These are phyloP conservation scores for Theileria parva DNA, from an alignment of 169 alveolate species.

Conservation along the genomic window DNA sequence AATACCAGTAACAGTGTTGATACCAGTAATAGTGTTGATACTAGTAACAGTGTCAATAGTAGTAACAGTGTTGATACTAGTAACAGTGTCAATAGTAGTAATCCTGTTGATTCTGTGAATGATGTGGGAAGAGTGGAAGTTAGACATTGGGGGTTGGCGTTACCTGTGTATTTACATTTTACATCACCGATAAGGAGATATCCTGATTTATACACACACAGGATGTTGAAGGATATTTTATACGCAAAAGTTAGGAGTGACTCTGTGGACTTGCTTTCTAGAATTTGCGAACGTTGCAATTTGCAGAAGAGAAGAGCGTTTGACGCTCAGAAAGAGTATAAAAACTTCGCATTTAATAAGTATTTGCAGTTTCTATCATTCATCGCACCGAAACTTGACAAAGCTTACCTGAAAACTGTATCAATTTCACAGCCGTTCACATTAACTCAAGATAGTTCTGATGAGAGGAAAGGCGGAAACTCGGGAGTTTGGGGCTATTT, in stretches of 20 bases:
- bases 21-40: not conserved
- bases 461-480: not conserved
- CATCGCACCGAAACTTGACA: not conserved
- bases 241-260: constrained; percentile 22
- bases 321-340: constrained; percentile 77
- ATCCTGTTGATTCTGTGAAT: too few species aligned
- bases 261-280: constrained; percentile 58
- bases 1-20: not conserved
- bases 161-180: constrained; percentile 95
- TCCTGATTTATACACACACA: constrained; percentile 96
- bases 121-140: not conserved
- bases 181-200: constrained; percentile 99
- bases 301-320: constrained; percentile 75
- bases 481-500: constrained; percentile 52
- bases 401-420: constrained; percentile 1
- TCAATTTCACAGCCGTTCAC: constrained; percentile 30
- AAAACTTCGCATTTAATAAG: constrained; percentile 72
- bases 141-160: constrained; percentile 95
- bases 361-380: constrained; percentile 61
- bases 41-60: not conserved
- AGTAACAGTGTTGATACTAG: not conserved
- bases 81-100: constrained; percentile 11
- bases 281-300: constrained; percentile 77
- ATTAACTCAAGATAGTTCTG: not conserved
- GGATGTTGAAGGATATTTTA: constrained; percentile 81